These are phyloP conservation scores for Calendula officinalis DNA, from an alignment of 129 eudicot species.

Conservation along the genomic window DNA sequence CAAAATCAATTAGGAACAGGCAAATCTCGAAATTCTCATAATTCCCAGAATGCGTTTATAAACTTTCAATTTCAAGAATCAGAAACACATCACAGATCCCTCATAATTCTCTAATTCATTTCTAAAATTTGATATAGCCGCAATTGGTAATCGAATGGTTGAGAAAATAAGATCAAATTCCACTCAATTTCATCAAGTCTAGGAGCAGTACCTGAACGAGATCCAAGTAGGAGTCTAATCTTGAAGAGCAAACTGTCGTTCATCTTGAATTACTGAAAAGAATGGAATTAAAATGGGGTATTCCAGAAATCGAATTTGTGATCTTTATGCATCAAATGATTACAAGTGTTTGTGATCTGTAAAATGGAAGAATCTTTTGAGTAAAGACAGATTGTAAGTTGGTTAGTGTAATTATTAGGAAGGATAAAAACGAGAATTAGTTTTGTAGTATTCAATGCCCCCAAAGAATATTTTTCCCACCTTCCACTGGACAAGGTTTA, in stretches of 20 bases:
- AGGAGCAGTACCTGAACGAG: conserved; percentile 30
- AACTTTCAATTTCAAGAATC: conserved; percentile 12
- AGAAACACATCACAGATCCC: conserved; percentile 24
- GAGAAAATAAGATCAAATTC: conserved; percentile 12
- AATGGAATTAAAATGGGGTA: no score
- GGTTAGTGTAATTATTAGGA: conserved; percentile 9
- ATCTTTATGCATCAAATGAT: conserved; percentile 1
- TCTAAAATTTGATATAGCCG: background rate
- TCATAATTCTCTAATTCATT: conserved; percentile 3
- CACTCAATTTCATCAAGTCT: background rate
- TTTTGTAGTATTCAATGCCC: background rate
- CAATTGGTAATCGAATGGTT: conserved; percentile 8
- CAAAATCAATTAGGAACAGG: conserved; percentile 8
- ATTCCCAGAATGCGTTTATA: background rate
- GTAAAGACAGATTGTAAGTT: conserved; percentile 21
- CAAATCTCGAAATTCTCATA: background rate
- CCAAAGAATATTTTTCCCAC: conserved; percentile 15
- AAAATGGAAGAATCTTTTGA: conserved; percentile 12
- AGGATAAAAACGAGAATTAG: background rate
- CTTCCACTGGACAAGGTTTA: background rate
- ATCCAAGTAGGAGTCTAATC: conserved; percentile 21
- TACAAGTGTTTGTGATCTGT: conserved; percentile 27
- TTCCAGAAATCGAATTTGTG: conserved; percentile 10
- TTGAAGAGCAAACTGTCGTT: conserved; percentile 21
- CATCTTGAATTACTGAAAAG: conserved; percentile 3